Conservation (phyloP, 345 rosid genomes). For the Brassica cretica region DNA sequence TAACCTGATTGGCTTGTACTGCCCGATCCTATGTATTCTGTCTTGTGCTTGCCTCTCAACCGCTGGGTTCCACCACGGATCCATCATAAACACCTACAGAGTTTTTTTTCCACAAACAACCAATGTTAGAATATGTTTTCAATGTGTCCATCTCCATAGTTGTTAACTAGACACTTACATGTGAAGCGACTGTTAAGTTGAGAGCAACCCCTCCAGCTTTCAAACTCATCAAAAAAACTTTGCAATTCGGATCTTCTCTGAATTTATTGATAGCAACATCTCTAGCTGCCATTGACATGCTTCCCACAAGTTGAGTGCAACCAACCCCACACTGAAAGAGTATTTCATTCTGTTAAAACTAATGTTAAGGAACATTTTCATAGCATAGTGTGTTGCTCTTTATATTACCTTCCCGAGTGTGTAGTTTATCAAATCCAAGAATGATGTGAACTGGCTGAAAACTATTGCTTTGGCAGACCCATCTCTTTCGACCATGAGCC, state of each 20-base stretch:
- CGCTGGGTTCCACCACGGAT: slow-evolving; percentile 99
- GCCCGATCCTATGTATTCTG: slow-evolving; percentile 96
- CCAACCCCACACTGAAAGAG: slow-evolving; percentile 64
- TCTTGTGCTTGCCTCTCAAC: slow-evolving; percentile 98
- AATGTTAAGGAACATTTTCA: background rate
- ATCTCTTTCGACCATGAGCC: slow-evolving; percentile 91
- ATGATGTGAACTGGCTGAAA: slow-evolving; percentile 97
- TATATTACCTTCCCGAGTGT: slow-evolving; percentile 69
- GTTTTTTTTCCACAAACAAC: slow-evolving; percentile 1
- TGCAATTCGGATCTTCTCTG: slow-evolving; percentile 85
- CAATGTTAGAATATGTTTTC: background rate
- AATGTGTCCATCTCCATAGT: background rate
- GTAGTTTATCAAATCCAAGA: slow-evolving; percentile 87
- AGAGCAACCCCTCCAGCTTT: slow-evolving; percentile 98
- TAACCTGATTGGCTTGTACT: slow-evolving; percentile 92
- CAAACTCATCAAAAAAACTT: slow-evolving; percentile 84
- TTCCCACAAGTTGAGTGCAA: slow-evolving; percentile 89
- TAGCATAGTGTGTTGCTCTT: background rate
- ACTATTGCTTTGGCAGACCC: slow-evolving; percentile 97
- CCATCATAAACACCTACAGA: slow-evolving; percentile 91
- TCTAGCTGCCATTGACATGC: slow-evolving; percentile 77
- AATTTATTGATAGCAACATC: slow-evolving; percentile 85
- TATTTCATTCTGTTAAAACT: background rate
- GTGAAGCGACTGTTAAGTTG: slow-evolving; percentile 92
- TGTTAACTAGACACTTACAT: slow-evolving; percentile 54